phyloP scores from a whole-genome alignment of 768 basidiomycete genomes.

The Tubosaeta sp. region DNA sequence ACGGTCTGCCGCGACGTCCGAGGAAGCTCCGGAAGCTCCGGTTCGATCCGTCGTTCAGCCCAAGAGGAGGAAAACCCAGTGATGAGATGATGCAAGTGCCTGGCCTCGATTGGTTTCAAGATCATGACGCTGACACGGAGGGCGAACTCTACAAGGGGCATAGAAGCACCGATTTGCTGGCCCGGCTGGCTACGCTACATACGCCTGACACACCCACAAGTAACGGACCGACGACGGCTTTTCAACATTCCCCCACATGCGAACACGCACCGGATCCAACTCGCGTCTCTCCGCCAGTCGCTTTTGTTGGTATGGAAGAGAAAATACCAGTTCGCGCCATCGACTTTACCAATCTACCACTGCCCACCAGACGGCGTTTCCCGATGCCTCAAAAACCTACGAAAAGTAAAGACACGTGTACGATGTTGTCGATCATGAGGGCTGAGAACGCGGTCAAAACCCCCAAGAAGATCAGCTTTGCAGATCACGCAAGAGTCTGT shows the following conservation, averaged over 20 bases:
- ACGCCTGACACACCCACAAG: conserved; percentile 4
- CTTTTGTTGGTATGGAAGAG: background rate
- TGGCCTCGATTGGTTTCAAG: background rate
- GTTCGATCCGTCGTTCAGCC: conserved; percentile 23
- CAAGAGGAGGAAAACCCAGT: conserved; percentile 2
- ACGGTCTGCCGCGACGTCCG: conserved; percentile 28
- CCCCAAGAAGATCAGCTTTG: conserved; percentile 25
- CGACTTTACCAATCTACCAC: conserved; percentile 26
- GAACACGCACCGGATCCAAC: background rate
- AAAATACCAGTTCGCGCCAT: conserved; percentile 17
- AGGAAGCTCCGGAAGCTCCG: conserved; percentile 27
- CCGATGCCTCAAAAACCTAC: background rate
- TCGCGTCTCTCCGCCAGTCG: background rate
- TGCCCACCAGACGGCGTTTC: conserved; percentile 11
- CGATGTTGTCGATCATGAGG: conserved; percentile 7
- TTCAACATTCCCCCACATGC: background rate
- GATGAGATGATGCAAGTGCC: background rate
- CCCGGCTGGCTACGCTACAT: background rate
- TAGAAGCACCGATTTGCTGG: background rate
- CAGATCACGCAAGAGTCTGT: conserved; percentile 19
- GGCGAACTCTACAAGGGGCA: background rate
- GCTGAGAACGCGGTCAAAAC: conserved; percentile 14
- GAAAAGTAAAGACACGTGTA: background rate
- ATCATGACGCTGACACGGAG: background rate
- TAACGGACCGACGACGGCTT: background rate